Evolutionary conservation across 345 rosid genomes (phyloP), one percentile per base, ranked within the genome.

Genomic region (Mallotus nudiflorus): DNA sequence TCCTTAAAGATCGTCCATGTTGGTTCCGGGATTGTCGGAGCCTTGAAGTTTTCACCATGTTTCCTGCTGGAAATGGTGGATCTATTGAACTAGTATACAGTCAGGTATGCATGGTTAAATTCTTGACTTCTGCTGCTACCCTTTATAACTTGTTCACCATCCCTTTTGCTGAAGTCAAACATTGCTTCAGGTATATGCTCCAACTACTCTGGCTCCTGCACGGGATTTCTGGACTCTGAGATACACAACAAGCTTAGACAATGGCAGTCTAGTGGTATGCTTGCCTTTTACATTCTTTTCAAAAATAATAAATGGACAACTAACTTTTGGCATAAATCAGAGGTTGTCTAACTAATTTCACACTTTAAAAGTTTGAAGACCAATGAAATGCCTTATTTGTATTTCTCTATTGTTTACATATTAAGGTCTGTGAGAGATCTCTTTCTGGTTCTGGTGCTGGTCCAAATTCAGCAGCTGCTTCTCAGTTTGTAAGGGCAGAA

Each of bases 1-100:
- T 96, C 69, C 98, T 96, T 68, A 96, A 96, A 84, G 98, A 96
- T 83, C 96, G 98, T 68, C 89, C 91, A 53, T 87, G 93, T 73
- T 96, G 99, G 99, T 96, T 88, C 74, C 97, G 97, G 73, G 99
- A 96, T 75, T 96, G 98, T 80, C 89, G 99, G 85, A 92, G 87
- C 86, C 96, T 91, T 66, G 99, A 96, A 75, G 96, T 96, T 64
- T 93, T 86, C 84, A 96, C 97, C 29, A 85, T 89, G 97, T 86
- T 93, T 73, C 95, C 99, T 9, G 91, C 98, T 13, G 97, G 97
- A 71, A 96, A 83, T 67, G 99, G 96, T 35, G 96, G 98, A 66
- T 89, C 97, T 9, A 91, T 96, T 46, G 99, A 96, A 82, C 98
- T 96, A 55, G 77, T 93, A 14, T 96, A 96, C 67, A 88, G 90